Conservation (phyloP, 495 filamentous ascomycete genomes). For the Penicillium atrosanguineum region DNA sequence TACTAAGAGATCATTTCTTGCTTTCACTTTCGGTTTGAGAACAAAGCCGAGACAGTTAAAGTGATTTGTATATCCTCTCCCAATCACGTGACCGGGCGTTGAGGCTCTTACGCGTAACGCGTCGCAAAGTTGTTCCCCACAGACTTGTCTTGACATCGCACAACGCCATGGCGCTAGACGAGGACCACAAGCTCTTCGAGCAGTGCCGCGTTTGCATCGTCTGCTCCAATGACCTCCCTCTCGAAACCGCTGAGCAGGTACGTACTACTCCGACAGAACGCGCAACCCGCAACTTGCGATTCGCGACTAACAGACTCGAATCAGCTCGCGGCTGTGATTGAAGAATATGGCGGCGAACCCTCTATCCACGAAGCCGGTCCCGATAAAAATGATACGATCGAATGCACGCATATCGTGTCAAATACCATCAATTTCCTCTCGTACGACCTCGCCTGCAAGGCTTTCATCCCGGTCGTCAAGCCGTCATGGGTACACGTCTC, state of each 20-base stretch:
- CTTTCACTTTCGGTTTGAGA: too few relatives aligned
- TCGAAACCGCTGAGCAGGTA: slow-evolving; percentile 45
- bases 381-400: slow-evolving; percentile 49
- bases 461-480: slow-evolving; percentile 81
- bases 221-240: slow-evolving; percentile 47
- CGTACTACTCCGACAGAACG: slow-evolving; percentile 9
- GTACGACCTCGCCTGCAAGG: slow-evolving; percentile 65
- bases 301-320: slow-evolving; percentile 7
- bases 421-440: slow-evolving; percentile 83
- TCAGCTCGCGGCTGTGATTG: slow-evolving; percentile 38
- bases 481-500: slow-evolving; percentile 75
- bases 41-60: not conserved
- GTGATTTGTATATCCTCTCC: not conserved
- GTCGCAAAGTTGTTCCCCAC: not conserved
- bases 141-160: not conserved
- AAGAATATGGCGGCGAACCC: slow-evolving; percentile 54
- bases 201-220: slow-evolving; percentile 44
- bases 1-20: too few relatives aligned
- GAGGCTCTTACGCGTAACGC: slow-evolving; percentile 6
- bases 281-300: slow-evolving; percentile 1
- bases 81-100: slow-evolving; percentile 15
- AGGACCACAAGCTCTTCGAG: slow-evolving; percentile 38
- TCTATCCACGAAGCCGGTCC: slow-evolving; percentile 42
- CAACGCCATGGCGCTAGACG: slow-evolving; percentile 31
- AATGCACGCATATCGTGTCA: slow-evolving; percentile 81